These are phyloP conservation scores for Eimeria maxima DNA, from an alignment of 169 alveolate species.

Conservation along the genomic window DNA sequence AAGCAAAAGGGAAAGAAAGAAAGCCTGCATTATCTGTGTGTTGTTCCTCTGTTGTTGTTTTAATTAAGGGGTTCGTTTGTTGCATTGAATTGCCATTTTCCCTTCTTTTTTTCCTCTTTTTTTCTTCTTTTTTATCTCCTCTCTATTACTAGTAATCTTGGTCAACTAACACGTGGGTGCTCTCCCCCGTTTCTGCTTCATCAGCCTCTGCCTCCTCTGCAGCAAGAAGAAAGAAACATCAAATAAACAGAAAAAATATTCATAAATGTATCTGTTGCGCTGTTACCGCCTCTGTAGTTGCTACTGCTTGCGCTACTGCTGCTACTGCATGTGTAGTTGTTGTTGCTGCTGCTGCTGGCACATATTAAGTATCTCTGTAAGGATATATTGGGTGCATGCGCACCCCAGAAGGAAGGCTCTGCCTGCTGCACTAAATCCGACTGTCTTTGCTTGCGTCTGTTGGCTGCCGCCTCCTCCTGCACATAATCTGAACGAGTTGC, in stretches of 20 bases:
- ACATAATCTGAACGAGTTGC: constrained; percentile 7
- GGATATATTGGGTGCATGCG: not conserved
- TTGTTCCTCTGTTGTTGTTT: not conserved
- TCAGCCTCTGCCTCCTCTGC: constrained; percentile 44
- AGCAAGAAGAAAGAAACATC: not conserved
- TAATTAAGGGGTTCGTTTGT: no score
- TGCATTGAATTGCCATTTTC: not conserved
- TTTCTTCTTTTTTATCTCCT: not conserved
- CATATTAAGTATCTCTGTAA: no score
- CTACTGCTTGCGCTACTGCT: no score
- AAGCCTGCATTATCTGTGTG: not conserved
- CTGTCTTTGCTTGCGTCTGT: not conserved
- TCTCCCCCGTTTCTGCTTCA: not conserved
- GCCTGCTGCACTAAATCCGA: constrained; percentile 76
- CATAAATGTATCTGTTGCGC: no score
- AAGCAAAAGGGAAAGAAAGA: no score
- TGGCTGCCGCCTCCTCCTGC: not conserved
- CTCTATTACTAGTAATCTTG: not conserved
- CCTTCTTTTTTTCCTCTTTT: not conserved
- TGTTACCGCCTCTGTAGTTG: no score
- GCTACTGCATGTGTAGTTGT: no score
- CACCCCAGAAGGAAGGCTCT: constrained; percentile 82
- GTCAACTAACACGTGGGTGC: constrained; percentile 32
- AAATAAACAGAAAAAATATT: no score
- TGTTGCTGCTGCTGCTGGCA: no score